A percentile compares a stretch with the other conserved stretches of the same genome.
Evolutionary conservation across 2,329 filamentous ascomycete genomes (phyloP).

Genomic region (Daldinia eschscholtzii): DNA sequence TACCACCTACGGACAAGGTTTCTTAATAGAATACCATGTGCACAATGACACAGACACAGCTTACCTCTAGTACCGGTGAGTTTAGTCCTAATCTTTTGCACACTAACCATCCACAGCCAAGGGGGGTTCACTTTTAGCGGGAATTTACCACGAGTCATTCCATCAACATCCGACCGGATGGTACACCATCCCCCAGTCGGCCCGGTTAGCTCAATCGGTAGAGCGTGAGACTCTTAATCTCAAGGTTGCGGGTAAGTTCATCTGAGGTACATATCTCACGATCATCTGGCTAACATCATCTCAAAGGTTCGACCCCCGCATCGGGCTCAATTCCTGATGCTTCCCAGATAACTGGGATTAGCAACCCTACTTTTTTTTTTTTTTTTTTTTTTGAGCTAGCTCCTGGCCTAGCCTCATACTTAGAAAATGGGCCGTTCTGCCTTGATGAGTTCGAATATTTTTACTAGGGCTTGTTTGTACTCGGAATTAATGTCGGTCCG

Average conservation of each 20-base stretch:
- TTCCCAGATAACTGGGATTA: constrained; percentile 30
- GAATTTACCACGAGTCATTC: not conserved
- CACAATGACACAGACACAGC: not conserved
- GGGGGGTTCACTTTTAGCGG: not conserved
- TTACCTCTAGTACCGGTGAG: not conserved
- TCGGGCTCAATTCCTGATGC: constrained; percentile 61
- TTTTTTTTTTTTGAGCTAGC: not conserved
- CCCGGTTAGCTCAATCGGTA: constrained; percentile 76
- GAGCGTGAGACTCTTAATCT: constrained; percentile 76
- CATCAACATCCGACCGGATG: constrained; percentile 1
- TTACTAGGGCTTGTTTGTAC: not conserved
- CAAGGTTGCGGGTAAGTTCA: constrained; percentile 46
- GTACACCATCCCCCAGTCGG: constrained; percentile 4
- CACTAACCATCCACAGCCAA: not conserved
- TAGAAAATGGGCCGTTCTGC: not conserved
- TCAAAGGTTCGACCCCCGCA: constrained; percentile 61
- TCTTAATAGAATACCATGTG: not conserved
- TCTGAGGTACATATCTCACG: not conserved
- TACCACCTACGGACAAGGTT: too few species aligned
- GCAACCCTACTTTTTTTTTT: constrained; percentile 12
- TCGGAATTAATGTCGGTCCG: constrained; percentile 1
- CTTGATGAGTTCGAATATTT: not conserved
- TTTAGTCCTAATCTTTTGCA: not conserved
- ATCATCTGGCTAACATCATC: constrained; percentile 9
- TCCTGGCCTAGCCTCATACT: not conserved